Conservation (phyloP, 2,329 filamentous ascomycete genomes). For the Arachnomyces sp. region DNA sequence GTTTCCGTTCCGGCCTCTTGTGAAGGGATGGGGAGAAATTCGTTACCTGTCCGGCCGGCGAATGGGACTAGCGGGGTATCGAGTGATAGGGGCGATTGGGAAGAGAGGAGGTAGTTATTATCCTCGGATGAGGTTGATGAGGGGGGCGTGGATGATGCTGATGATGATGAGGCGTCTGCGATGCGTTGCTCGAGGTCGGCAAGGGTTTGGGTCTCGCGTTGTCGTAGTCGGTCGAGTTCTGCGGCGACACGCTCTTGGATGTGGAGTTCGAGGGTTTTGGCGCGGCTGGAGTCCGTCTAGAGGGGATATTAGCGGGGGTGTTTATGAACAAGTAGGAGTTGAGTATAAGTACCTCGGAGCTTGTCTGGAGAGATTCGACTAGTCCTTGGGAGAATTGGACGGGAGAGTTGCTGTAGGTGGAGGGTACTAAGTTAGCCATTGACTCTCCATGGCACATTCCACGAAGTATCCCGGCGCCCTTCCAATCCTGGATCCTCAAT, state of each 20-base stretch:
- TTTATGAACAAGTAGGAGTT: not conserved
- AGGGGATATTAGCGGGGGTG: not conserved
- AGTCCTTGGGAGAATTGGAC: conserved; percentile 72
- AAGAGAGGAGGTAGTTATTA: conserved; percentile 9
- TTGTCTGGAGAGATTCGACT: conserved; percentile 74
- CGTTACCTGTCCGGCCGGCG: conserved; percentile 22
- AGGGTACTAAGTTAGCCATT: conserved; percentile 23
- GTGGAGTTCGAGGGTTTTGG: conserved; percentile 74
- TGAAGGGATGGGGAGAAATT: too few species aligned
- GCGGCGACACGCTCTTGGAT: conserved; percentile 79
- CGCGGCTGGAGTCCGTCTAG: conserved; percentile 82
- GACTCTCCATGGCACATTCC: too few species aligned
- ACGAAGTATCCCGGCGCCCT: too few species aligned
- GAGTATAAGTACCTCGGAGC: conserved; percentile 62
- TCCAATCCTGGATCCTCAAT: too few species aligned
- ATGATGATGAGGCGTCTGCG: conserved; percentile 29
- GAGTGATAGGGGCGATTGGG: conserved; percentile 15
- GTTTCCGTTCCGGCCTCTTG: too few species aligned
- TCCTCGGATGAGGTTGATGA: conserved; percentile 14
- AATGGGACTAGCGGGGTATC: conserved; percentile 38
- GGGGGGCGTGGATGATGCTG: conserved; percentile 19
- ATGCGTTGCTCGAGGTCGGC: conserved; percentile 59
- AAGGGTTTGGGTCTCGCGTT: conserved; percentile 62
- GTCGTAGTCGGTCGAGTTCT: conserved; percentile 74
- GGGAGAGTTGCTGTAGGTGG: conserved; percentile 48